phyloP scores from a whole-genome alignment of 257 asterid genomes.

The Solanum pennellii region DNA sequence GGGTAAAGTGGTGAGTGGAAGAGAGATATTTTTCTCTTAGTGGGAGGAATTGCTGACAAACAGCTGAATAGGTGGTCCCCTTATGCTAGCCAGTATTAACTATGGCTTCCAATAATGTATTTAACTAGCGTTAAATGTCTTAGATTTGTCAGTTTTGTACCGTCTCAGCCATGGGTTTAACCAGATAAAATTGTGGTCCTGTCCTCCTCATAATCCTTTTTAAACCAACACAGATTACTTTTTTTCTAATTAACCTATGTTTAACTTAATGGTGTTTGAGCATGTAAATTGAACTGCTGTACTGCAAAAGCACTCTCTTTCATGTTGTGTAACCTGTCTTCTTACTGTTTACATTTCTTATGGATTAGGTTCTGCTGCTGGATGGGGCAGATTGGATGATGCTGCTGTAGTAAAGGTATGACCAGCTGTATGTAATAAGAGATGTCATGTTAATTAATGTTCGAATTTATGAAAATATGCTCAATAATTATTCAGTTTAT shows the following conservation, averaged over 20 bases:
- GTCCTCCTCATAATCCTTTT: not conserved
- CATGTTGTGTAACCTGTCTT: not conserved
- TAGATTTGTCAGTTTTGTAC: not conserved
- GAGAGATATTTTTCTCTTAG: not conserved
- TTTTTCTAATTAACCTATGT: not conserved
- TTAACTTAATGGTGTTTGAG: not conserved
- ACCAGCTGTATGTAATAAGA: not conserved
- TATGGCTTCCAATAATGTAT: not conserved
- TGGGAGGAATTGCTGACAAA: not conserved
- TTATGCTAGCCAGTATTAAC: not conserved
- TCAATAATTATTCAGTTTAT: not conserved
- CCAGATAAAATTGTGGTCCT: not conserved
- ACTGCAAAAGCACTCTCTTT: not conserved
- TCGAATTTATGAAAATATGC: not conserved
- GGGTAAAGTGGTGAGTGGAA: not conserved
- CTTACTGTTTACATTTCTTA: not conserved
- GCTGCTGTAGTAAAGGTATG: slow-evolving; percentile 89
- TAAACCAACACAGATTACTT: not conserved
- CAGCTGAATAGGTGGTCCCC: not conserved
- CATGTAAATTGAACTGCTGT: not conserved
- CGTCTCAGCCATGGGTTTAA: not conserved
- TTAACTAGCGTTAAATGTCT: not conserved
- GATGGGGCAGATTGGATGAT: slow-evolving; percentile 98
- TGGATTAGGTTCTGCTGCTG: slow-evolving; percentile 88
- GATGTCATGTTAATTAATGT: not conserved